A percentile compares a stretch with the other conserved stretches of the same genome.
Conservation (phyloP, 2,329 filamentous ascomycete species). For the Colletotrichum sp. region DNA sequence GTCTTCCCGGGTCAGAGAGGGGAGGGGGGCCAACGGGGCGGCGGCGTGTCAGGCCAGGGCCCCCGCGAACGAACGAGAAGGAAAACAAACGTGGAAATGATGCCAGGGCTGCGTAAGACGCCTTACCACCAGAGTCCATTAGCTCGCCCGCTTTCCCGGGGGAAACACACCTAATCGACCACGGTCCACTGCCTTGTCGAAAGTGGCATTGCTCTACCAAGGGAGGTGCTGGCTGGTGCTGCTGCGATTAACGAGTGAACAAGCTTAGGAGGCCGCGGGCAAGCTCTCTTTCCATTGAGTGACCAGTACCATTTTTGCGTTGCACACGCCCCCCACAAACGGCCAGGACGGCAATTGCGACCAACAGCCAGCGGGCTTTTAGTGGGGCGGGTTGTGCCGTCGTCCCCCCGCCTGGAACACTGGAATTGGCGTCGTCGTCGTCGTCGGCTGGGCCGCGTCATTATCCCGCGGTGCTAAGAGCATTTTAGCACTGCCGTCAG, state of each 20-base stretch:
- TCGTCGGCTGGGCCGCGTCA: constrained; percentile 16
- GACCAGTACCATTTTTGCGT: background rate
- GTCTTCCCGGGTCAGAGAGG: background rate
- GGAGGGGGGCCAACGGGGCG: background rate
- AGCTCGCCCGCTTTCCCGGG: background rate
- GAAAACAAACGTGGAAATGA: background rate
- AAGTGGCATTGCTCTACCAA: background rate
- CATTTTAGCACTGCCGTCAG: constrained; percentile 1
- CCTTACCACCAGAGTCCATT: background rate
- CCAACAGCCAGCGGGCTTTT: background rate
- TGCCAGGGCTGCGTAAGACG: background rate
- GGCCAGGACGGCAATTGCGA: constrained; percentile 1
- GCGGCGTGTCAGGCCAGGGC: background rate
- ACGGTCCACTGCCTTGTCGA: background rate
- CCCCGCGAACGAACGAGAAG: background rate
- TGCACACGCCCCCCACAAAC: background rate
- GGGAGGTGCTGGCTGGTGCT: background rate
- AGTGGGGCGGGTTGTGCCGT: background rate
- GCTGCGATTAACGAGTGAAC: background rate
- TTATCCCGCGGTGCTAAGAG: background rate
- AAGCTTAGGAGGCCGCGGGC: background rate
- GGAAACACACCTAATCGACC: background rate
- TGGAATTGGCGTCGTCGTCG: background rate
- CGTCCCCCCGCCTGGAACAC: background rate
- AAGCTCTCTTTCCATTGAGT: background rate